Conservation (phyloP, 331 rosid genomes). For the Telfairia occidentalis region DNA sequence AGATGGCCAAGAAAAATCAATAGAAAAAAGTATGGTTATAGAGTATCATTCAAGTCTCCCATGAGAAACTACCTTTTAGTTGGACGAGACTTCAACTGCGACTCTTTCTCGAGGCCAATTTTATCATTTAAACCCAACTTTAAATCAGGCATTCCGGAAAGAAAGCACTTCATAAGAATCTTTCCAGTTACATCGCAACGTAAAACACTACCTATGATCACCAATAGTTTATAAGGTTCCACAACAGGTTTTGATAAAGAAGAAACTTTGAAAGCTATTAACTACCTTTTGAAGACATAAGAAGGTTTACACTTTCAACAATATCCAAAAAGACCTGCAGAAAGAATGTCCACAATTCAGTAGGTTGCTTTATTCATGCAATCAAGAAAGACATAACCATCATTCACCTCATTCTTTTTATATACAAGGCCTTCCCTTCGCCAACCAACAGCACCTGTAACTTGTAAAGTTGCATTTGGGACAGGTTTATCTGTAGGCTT, state of each 20-base stretch:
- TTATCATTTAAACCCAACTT: constrained; percentile 97
- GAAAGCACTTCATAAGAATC: constrained; percentile 96
- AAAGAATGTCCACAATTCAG: neutral
- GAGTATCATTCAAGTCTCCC: constrained; percentile 1
- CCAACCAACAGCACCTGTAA: constrained; percentile 99
- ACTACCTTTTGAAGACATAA: constrained; percentile 96
- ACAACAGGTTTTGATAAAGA: constrained; percentile 7
- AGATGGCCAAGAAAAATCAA: neutral
- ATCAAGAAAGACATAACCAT: neutral
- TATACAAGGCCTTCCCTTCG: constrained; percentile 95
- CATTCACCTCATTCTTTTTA: constrained; percentile 84
- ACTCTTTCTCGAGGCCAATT: constrained; percentile 97
- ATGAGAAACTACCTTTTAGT: constrained; percentile 59
- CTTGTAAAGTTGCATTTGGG: constrained; percentile 98
- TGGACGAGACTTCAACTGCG: constrained; percentile 85
- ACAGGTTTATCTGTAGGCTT: constrained; percentile 83
- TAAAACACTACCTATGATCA: constrained; percentile 65
- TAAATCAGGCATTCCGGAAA: constrained; percentile 98
- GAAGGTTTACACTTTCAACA: constrained; percentile 96
- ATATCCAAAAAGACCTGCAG: constrained; percentile 94
- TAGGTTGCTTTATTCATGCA: constrained; percentile 2
- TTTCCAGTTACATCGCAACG: constrained; percentile 98
- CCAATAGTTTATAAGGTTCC: constrained; percentile 20
- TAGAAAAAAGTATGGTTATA: neutral
- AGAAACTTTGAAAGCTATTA: constrained; percentile 9